These are phyloP conservation scores for Paramyrothecium sp. DNA, from an alignment of 2,329 filamentous ascomycete species.

Conservation along the genomic window DNA sequence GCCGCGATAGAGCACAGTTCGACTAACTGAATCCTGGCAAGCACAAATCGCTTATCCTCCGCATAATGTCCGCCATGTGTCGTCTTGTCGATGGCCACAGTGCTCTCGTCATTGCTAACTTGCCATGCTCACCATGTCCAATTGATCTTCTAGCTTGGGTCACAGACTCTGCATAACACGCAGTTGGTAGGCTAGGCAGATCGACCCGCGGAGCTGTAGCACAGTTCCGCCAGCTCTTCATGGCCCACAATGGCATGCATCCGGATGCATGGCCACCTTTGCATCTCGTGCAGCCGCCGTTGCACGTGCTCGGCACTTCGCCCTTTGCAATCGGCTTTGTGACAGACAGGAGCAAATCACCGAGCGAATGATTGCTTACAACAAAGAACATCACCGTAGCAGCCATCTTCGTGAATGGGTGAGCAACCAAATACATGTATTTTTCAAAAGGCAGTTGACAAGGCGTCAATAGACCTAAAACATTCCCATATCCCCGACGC, in stretches of 20 bases:
- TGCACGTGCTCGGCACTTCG: background rate
- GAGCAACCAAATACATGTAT: constrained; percentile 18
- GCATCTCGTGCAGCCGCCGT: background rate
- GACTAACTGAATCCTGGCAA: no score
- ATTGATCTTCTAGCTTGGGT: no score
- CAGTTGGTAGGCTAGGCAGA: background rate
- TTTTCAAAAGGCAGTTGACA: constrained; percentile 8
- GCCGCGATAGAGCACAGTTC: no score
- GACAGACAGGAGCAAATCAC: background rate
- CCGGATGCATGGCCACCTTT: background rate
- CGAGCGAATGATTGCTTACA: no score
- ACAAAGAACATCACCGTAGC: no score
- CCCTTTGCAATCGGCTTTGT: background rate
- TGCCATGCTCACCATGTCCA: no score
- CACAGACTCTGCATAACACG: background rate
- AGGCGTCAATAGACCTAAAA: constrained; percentile 9
- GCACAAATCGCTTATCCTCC: no score
- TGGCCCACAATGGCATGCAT: background rate
- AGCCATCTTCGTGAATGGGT: constrained; percentile 8
- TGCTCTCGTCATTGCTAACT: no score
- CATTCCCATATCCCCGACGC: constrained; percentile 27
- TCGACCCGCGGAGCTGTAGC: background rate
- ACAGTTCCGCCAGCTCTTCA: background rate
- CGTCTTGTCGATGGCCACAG: no score
- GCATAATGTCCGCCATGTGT: no score